phyloP scores from a whole-genome alignment of 1,284 basidiomycete genomes.

The Sporisorium scitamineum region DNA sequence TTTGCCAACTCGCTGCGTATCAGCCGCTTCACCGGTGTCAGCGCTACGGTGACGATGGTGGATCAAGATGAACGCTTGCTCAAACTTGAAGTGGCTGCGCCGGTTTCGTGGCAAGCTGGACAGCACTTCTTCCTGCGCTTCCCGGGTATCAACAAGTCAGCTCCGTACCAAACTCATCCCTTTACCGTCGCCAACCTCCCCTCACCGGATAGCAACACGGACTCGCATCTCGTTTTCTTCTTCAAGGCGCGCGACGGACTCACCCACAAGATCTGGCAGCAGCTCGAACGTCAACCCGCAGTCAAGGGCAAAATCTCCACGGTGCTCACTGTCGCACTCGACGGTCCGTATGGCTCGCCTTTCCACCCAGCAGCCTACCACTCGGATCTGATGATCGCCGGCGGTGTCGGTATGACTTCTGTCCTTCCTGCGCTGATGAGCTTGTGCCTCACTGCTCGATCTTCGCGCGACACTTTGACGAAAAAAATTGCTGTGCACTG shows the following conservation, averaged over 20 bases:
- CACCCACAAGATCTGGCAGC: constrained; percentile 35
- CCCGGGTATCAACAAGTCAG: constrained; percentile 37
- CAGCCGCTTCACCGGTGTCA: constrained; percentile 32
- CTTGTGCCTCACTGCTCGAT: constrained; percentile 27
- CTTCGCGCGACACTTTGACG: constrained; percentile 9
- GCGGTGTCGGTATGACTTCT: constrained; percentile 55
- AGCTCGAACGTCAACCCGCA: constrained; percentile 5
- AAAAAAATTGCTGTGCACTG: constrained; percentile 23
- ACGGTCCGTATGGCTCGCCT: constrained; percentile 58
- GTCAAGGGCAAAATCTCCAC: constrained; percentile 25
- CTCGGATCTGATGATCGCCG: constrained; percentile 43
- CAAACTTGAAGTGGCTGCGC: constrained; percentile 45
- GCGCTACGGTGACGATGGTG: constrained; percentile 20
- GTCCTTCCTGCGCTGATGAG: constrained; percentile 40
- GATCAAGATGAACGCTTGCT: constrained; percentile 42
- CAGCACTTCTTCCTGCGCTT: constrained; percentile 65
- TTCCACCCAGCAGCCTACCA: constrained; percentile 38
- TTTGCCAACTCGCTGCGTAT: constrained; percentile 36
- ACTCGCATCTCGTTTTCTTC: constrained; percentile 46
- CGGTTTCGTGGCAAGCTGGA: constrained; percentile 53
- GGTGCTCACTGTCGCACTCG: constrained; percentile 29
- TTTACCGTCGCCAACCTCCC: constrained; percentile 63
- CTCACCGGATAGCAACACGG: constrained; percentile 17
- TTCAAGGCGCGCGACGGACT: constrained; percentile 50
- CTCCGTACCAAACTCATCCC: constrained; percentile 55